phyloP scores from a whole-genome alignment of 2,329 filamentous ascomycete species.

The Talaromyces sp. region DNA sequence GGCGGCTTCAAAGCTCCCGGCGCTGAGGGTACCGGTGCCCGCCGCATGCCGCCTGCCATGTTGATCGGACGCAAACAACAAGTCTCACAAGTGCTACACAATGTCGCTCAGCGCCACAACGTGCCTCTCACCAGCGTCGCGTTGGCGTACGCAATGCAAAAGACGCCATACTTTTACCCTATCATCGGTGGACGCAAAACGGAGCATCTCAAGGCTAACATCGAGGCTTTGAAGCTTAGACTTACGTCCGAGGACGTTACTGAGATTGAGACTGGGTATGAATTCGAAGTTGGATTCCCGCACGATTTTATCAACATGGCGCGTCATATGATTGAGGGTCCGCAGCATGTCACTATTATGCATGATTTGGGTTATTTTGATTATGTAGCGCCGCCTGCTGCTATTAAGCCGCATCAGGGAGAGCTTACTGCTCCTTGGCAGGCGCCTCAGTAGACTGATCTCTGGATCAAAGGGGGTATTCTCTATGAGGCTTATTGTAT shows the following conservation, averaged over 20 bases:
- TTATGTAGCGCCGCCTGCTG: slow-evolving; percentile 5
- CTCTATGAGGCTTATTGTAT: too few relatives aligned
- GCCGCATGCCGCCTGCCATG: slow-evolving; percentile 24
- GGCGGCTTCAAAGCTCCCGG: slow-evolving; percentile 45
- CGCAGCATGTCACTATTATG: slow-evolving; percentile 2
- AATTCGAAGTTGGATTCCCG: slow-evolving; percentile 48
- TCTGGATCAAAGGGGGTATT: too few relatives aligned
- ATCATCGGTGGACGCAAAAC: slow-evolving; percentile 53
- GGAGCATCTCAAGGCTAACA: slow-evolving; percentile 54
- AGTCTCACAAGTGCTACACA: slow-evolving; percentile 9
- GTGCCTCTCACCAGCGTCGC: slow-evolving; percentile 21
- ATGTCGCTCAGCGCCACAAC: slow-evolving; percentile 25
- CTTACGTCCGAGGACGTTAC: slow-evolving; percentile 54
- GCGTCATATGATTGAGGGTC: not conserved
- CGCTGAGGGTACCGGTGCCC: not conserved
- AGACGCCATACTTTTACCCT: slow-evolving; percentile 53
- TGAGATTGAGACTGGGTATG: slow-evolving; percentile 51
- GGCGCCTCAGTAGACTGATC: not conserved
- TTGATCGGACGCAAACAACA: slow-evolving; percentile 7
- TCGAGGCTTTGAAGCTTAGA: slow-evolving; percentile 52
- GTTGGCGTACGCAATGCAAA: slow-evolving; percentile 31
- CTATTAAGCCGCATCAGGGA: slow-evolving; percentile 21
- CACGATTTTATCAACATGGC: slow-evolving; percentile 8
- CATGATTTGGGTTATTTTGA: slow-evolving; percentile 10
- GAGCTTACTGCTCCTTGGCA: slow-evolving; percentile 13